Evolutionary conservation across 164 flowering plant genomes (phyloP).

Genomic region (Stephania cephalantha): DNA sequence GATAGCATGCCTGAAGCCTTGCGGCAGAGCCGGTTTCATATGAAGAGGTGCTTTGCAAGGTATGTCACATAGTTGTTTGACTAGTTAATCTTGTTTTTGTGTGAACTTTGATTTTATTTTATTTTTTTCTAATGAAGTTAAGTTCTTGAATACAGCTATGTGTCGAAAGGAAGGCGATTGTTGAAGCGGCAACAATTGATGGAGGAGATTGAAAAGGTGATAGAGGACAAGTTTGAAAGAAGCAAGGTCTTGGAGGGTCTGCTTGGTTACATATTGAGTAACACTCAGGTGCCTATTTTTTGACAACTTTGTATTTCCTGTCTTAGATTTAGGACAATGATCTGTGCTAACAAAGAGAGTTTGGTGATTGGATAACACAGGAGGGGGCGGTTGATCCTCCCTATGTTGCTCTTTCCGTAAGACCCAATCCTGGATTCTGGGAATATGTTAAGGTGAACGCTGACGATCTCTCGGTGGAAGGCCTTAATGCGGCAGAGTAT

Average conservation of each 20-base stretch:
- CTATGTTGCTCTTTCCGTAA: slow-evolving; percentile 62
- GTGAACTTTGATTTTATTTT: background rate
- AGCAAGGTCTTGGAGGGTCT: slow-evolving; percentile 55
- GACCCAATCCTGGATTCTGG: slow-evolving; percentile 92
- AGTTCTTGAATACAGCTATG: slow-evolving; percentile 32
- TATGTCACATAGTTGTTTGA: slow-evolving; percentile 5
- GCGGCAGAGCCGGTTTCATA: slow-evolving; percentile 60
- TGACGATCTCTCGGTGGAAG: slow-evolving; percentile 56
- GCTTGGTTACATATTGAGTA: slow-evolving; percentile 66
- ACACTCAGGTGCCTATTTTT: slow-evolving; percentile 51
- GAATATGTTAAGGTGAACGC: slow-evolving; percentile 74
- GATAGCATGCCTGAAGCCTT: slow-evolving; percentile 83
- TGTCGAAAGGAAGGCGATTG: slow-evolving; percentile 53
- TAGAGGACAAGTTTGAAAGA: slow-evolving; percentile 65
- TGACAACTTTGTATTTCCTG: background rate
- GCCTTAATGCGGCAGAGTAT: slow-evolving; percentile 55
- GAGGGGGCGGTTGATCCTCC: slow-evolving; percentile 96
- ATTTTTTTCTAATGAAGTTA: background rate
- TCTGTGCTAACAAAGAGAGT: background rate
- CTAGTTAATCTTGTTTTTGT: background rate
- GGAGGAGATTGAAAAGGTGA: slow-evolving; percentile 58
- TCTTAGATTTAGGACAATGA: background rate
- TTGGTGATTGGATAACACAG: slow-evolving; percentile 29
- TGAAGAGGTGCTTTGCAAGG: slow-evolving; percentile 78
- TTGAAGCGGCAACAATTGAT: slow-evolving; percentile 59